Evolutionary conservation across 805 yeast genomes (phyloP).

Genomic region (Brettanomyces nanus): DNA sequence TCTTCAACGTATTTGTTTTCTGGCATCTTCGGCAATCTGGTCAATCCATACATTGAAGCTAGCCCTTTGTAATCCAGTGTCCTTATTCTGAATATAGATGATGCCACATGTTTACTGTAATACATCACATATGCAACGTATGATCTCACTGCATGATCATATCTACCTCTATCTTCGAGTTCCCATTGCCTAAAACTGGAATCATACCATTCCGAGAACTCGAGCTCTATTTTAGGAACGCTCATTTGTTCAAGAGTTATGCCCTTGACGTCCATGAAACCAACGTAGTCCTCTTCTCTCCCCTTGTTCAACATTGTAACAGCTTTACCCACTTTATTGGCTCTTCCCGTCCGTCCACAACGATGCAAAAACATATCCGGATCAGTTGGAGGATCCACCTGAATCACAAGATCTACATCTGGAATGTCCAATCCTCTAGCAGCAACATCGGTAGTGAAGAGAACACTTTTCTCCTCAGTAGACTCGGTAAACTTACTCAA

Average conservation of each 20-base stretch:
- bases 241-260: slow-evolving; percentile 40
- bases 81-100: slow-evolving; percentile 75
- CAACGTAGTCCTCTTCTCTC: slow-evolving; percentile 74
- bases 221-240: slow-evolving; percentile 13
- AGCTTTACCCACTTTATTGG: slow-evolving; percentile 76
- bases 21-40: slow-evolving; percentile 91
- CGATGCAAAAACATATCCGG: slow-evolving; percentile 88
- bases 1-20: slow-evolving; percentile 52
- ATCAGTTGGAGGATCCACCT: slow-evolving; percentile 90
- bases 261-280: slow-evolving; percentile 67
- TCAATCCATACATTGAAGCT: slow-evolving; percentile 70
- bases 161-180: slow-evolving; percentile 65
- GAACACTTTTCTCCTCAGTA: slow-evolving; percentile 41
- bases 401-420: slow-evolving; percentile 90
- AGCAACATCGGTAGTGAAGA: slow-evolving; percentile 96
- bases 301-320: slow-evolving; percentile 65
- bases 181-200: slow-evolving; percentile 42
- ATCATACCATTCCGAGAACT: slow-evolving; percentile 21
- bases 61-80: slow-evolving; percentile 63
- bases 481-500: slow-evolving; percentile 50
- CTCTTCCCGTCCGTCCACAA: slow-evolving; percentile 93
- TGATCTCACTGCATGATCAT: slow-evolving; percentile 71
- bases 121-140: slow-evolving; percentile 78
- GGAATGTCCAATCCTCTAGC: slow-evolving; percentile 96
- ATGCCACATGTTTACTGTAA: slow-evolving; percentile 81